Evolutionary conservation across 2,329 filamentous ascomycete genomes (phyloP), one percentile per base, ranked within the genome.

Genomic region (Cordyceps farinosa): DNA sequence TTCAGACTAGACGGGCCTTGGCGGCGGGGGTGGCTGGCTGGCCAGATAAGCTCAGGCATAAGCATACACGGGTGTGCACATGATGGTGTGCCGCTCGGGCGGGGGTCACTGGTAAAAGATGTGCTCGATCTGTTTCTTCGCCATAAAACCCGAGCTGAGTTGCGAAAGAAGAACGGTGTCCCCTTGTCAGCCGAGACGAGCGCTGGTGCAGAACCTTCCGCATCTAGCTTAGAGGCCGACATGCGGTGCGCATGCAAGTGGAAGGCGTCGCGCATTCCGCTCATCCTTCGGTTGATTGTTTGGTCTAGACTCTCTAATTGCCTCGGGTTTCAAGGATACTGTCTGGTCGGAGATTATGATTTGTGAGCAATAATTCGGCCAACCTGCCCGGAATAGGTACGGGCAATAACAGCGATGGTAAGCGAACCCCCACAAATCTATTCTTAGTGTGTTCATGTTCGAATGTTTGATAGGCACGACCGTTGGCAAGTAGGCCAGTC

Each of bases 1-100:
- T 51, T 32, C 48, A 51, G 48, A 34, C 27, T 51, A 51, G 48
- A 17, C 17, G 10, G 29, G 27, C 5, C 52, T 55, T 55, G 52
- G 52, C 52, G 22, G 52, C 22, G 52, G 32, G 50, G 34, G 50
- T 36, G 50, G 50, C 50, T 53, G 30, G 32, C 27, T 53, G n/a
- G 29, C 9, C 30, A 53, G 50, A 53, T 53, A 53, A 53, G 50
- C 50, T 53, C 50, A 53, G 17, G 8, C 50, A 53, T 53, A 53
- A 36, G 50, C 50, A 36, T 53, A 53, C n/a, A 47, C 38, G 32
- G 27, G 45, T 15, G 45, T 9, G 45, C 29, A 50, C 45, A 29
- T 11, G 45, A 29, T 29, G 29, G n/a, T 27, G 8, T 10, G 27
- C 27, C 7, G 29, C 11, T 13, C 13, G 1, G 38, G 47, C 47